These are phyloP conservation scores for Colletotrichum sp. DNA, from an alignment of 2,329 filamentous ascomycete genomes.

Conservation along the genomic window DNA sequence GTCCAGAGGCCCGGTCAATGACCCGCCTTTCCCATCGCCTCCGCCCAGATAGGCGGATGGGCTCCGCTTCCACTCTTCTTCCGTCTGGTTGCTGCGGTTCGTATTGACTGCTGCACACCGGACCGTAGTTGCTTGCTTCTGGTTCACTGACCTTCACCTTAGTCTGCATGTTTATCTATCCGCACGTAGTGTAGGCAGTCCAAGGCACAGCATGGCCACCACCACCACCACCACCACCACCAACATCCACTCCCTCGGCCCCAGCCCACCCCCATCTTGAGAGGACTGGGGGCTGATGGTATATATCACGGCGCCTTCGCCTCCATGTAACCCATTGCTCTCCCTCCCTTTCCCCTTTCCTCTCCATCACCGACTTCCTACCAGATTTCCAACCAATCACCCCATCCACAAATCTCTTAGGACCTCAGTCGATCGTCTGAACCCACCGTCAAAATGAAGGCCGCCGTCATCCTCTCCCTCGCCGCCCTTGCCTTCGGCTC, in stretches of 20 bases:
- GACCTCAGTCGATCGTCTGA: conserved; percentile 23
- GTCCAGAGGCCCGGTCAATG: conserved; percentile 2
- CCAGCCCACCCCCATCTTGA: not conserved
- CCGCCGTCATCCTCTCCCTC: conserved; percentile 40
- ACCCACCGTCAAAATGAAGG: conserved; percentile 42
- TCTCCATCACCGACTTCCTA: conserved; percentile 24
- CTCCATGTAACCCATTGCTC: conserved; percentile 5
- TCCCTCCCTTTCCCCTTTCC: conserved; percentile 10
- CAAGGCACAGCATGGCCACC: not conserved
- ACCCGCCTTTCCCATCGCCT: conserved; percentile 5
- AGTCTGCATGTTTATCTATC: not conserved
- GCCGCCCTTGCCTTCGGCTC: conserved; percentile 39
- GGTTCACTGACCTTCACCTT: not conserved
- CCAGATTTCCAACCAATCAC: conserved; percentile 18
- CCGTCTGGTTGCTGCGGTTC: conserved; percentile 12
- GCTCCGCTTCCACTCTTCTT: not conserved
- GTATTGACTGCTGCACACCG: not conserved
- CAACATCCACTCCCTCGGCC: not conserved
- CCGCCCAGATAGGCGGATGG: conserved; percentile 6
- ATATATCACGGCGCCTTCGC: conserved; percentile 22
- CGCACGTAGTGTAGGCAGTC: not conserved
- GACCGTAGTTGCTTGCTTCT: not conserved
- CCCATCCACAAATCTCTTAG: conserved; percentile 20
- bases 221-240: not conserved
- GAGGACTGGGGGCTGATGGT: not conserved